These are phyloP conservation scores for Boeremia exigua DNA, from an alignment of 2,329 filamentous ascomycete species.

Conservation along the genomic window DNA sequence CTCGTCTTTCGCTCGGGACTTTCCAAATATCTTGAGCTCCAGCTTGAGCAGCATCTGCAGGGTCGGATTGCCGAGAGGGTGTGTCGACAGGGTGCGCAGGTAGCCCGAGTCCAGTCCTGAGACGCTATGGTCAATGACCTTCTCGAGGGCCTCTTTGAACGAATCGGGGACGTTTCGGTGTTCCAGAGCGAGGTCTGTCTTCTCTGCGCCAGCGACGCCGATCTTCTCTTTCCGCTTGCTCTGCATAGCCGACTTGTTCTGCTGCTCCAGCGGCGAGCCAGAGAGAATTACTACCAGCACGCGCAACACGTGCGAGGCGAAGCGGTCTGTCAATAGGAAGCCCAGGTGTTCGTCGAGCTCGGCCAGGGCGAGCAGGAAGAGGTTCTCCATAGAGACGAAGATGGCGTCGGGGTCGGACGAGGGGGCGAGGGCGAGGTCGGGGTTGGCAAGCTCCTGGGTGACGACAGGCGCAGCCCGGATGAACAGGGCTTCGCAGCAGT, in stretches of 20 bases:
- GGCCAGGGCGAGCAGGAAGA: slow-evolving; percentile 82
- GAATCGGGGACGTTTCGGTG: slow-evolving; percentile 72
- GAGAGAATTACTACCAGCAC: slow-evolving; percentile 86
- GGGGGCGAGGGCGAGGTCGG: slow-evolving; percentile 51
- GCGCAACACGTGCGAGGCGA: slow-evolving; percentile 88
- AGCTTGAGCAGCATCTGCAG: slow-evolving; percentile 90
- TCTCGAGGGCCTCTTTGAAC: slow-evolving; percentile 77
- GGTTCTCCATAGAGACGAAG: slow-evolving; percentile 75
- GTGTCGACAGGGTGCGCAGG: slow-evolving; percentile 81
- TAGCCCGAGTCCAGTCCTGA: slow-evolving; percentile 78
- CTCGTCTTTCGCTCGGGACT: slow-evolving; percentile 68
- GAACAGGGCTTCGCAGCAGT: slow-evolving; percentile 96
- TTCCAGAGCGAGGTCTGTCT: slow-evolving; percentile 49
- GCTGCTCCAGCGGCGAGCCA: slow-evolving; percentile 76
- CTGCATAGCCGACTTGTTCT: slow-evolving; percentile 72
- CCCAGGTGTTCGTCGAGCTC: slow-evolving; percentile 87
- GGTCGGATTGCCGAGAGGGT: slow-evolving; percentile 89
- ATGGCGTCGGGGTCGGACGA: slow-evolving; percentile 58
- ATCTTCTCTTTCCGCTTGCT: slow-evolving; percentile 93
- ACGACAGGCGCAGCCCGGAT: slow-evolving; percentile 80
- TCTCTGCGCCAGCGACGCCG: slow-evolving; percentile 56
- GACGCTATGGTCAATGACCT: slow-evolving; percentile 80
- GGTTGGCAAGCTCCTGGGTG: slow-evolving; percentile 69
- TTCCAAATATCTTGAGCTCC: slow-evolving; percentile 77
- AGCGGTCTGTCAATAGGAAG: slow-evolving; percentile 83